Base-by-base conservation (phyloP, 2,329 filamentous ascomycete species). In the Fusarium tupiense region DNA sequence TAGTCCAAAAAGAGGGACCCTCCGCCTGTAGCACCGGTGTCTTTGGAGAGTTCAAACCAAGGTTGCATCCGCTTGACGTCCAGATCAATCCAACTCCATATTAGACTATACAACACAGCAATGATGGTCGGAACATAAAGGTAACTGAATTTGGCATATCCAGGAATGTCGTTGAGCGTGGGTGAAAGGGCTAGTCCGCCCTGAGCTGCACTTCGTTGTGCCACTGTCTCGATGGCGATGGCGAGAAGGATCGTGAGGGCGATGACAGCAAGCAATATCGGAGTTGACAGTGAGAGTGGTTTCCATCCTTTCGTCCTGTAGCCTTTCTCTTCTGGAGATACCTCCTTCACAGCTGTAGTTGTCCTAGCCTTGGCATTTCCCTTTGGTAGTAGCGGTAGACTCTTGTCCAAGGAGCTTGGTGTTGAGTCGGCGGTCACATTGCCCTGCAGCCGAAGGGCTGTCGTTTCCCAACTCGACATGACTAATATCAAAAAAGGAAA, bases 1-100 rank as follows among this genome's bases (percentile, higher is more conserved):
- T 92, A 92, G 0, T 86, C 83, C 0, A 92, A 56, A 0, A 90
- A 80, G 0, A 92, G 22, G 0, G 88, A 89, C 2, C 87, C 74
- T 11, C 82, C 78, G 0, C 83, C 88, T 0, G 72, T 73, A 0
- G 86, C 86, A 0, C 89, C 29, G 8, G 8, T 8, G 8, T 8
- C 7, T 29, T 29, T 29, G 8, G 29, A 29, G 7, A 29, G 8
- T 29, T 29, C 29, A 8, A 29, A 29, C 29, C 29, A 29, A 8
- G 90, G 90, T 40, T 92, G 89, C 50, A 91, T 81, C 1, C 90
- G 75, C 66, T 90, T 90, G 0, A 85, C 81, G 41, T 92, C 88
- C 0, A 91, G 77, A 58, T 92, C 90, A 0, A 91, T 83, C 88
- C 89, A 90, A 6, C 83, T 85, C 89, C 89, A 91, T 0, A 87